Evolutionary conservation across 2,329 filamentous ascomycete species (phyloP).

Genomic region (Rachicladosporium sp.): DNA sequence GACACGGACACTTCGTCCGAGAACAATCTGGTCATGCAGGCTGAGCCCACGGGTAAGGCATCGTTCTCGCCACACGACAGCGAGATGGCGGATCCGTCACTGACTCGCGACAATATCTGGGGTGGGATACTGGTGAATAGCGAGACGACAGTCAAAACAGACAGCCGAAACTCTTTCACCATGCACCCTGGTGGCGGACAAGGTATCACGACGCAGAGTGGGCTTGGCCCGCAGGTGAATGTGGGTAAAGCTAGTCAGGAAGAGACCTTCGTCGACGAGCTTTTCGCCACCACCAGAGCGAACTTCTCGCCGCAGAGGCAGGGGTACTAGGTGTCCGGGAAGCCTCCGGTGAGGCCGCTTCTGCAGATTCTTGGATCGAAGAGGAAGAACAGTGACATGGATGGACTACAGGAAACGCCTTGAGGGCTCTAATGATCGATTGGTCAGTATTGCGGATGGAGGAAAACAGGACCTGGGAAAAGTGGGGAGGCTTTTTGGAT

Average conservation of each 20-base stretch:
- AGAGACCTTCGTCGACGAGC: slow-evolving; percentile 28
- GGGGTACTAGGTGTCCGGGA: slow-evolving; percentile 4
- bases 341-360: too few relatives aligned
- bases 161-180: slow-evolving; percentile 10
- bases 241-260: slow-evolving; percentile 27
- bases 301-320: slow-evolving; percentile 14
- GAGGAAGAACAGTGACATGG: too few relatives aligned
- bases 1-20: slow-evolving; percentile 5
- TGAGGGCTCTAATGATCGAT: too few relatives aligned
- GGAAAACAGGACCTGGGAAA: too few relatives aligned
- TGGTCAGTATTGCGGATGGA: too few relatives aligned
- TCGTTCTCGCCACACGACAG: not conserved
- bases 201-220: too few relatives aligned
- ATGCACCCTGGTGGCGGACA: slow-evolving; percentile 11
- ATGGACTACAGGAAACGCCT: too few relatives aligned
- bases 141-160: slow-evolving; percentile 22
- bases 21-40: slow-evolving; percentile 3
- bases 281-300: slow-evolving; percentile 19
- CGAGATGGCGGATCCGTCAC: not conserved
- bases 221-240: slow-evolving; percentile 15
- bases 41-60: slow-evolving; percentile 1
- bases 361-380: too few relatives aligned
- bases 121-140: slow-evolving; percentile 26
- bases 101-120: slow-evolving; percentile 15
- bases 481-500: too few relatives aligned